Base-by-base conservation (phyloP, 257 asterid species). In the Anisodus acutangulus region DNA sequence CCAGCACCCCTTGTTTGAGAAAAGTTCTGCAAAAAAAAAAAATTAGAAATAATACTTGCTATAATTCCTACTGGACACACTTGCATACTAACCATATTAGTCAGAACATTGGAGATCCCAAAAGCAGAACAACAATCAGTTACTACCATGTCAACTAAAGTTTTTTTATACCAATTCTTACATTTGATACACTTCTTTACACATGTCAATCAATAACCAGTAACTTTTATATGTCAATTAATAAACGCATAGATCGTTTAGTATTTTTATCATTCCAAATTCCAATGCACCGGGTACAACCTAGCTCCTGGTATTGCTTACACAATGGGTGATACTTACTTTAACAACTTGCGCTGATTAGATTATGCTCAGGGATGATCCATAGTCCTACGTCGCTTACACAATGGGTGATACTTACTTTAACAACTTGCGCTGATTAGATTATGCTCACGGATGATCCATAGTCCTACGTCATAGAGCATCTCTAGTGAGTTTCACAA, bases 1-100 rank as follows among this genome's bases (percentile, higher is more conserved):
- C 89, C 94, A 81, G 90, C 85, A 80, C 93, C 94, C 91, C 98
- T 91, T 83, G 91, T 97, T 92, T 93, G 98, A 86, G 98, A 93
- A 86, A 96, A 90, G 87, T 97, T 93, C 99, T 96, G 93, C 82
- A 88, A 85, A 31, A 31, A 31, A 31, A 81, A 63, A 19, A 83
- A 55, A 60, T 16, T 79, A 68, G 57, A 87, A 64, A 84, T 80
- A 37, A 58, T 66, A 51, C 63, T 39, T 16, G 16, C 9, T 4
- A 71, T 41, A 54, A 13, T 67, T 64, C 59, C 88, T 71, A 43
- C 80, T 72, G 68, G 51, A 86, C 10, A 78, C 74, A 58, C 62
- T 58, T 31, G 72, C 31, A 66, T 41, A 41, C 6, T 41, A 31
- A 74, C 8, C 63, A 43, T 22, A 45, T 51, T 37, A 72, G 39